phyloP scores from a whole-genome alignment of 192 early-diverging fungal genomes.

The Mortierella antarctica region DNA sequence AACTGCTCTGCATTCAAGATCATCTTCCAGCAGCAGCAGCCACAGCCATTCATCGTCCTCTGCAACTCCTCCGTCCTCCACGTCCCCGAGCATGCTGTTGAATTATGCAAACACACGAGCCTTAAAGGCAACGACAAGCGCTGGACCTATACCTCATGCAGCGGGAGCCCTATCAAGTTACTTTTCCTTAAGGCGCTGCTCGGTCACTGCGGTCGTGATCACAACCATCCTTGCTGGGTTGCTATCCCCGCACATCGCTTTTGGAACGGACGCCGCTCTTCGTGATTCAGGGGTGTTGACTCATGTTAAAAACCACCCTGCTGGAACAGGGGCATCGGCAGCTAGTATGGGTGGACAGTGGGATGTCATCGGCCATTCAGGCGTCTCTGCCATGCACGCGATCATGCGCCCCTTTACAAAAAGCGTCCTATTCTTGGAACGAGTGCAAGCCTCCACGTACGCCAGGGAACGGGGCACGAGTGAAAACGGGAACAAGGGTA shows the following conservation, averaged over 20 bases:
- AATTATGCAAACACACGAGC: neutral
- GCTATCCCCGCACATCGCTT: constrained; percentile 2
- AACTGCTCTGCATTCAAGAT: neutral
- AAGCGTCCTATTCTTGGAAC: constrained; percentile 42
- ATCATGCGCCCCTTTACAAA: constrained; percentile 42
- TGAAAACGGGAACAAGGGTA: constrained; percentile 24
- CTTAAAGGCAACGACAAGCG: neutral
- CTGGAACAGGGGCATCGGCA: neutral
- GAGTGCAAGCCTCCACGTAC: constrained; percentile 35
- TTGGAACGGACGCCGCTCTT: constrained; percentile 17
- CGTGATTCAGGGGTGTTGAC: neutral
- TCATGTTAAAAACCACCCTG: neutral
- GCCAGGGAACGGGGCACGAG: constrained; percentile 27
- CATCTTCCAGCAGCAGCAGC: neutral
- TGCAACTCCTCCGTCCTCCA: too few relatives aligned
- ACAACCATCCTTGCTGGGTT: constrained; percentile 12
- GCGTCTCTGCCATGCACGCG: constrained; percentile 51
- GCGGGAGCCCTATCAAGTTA: neutral
- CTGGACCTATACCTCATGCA: neutral
- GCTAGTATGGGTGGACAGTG: constrained; percentile 49
- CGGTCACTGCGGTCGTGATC: constrained; percentile 2
- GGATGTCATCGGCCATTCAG: constrained; percentile 53
- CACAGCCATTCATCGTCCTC: neutral
- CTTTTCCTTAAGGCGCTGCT: constrained; percentile 15
- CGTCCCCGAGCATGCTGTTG: too few relatives aligned